A percentile compares a stretch with the other conserved stretches of the same genome.
phyloP scores from a whole-genome alignment of 768 basidiomycete genomes.

The Boletus edulis region DNA sequence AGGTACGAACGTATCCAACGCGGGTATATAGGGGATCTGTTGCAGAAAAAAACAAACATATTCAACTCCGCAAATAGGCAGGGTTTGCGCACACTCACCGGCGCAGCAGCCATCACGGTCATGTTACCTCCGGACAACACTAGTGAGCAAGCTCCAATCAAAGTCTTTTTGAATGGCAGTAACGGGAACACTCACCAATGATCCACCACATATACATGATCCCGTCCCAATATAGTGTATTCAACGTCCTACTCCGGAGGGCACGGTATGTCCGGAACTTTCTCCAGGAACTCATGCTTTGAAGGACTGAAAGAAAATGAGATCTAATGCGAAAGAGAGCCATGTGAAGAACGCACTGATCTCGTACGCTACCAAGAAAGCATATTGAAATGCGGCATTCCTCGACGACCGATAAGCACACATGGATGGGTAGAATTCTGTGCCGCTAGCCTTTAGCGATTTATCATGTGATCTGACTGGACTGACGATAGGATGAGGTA shows the following conservation, averaged over 20 bases:
- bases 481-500: conserved; percentile 21
- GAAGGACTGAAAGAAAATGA: conserved; percentile 19
- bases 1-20: conserved; percentile 22
- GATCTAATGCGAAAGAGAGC: background rate
- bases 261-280: conserved; percentile 23
- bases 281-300: conserved; percentile 23
- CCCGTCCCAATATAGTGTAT: conserved; percentile 27
- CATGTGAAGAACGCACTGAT: conserved; percentile 12
- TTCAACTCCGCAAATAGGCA: background rate
- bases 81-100: conserved; percentile 9
- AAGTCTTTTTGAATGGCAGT: background rate
- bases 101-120: conserved; percentile 15
- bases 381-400: conserved; percentile 10
- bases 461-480: background rate
- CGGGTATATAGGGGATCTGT: conserved; percentile 16
- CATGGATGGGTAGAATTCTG: conserved; percentile 20
- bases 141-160: conserved; percentile 1
- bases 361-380: conserved; percentile 20
- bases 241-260: conserved; percentile 13
- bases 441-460: background rate
- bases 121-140: conserved; percentile 15
- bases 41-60: background rate
- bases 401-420: conserved; percentile 19
- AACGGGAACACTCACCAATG: conserved; percentile 10
- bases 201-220: conserved; percentile 25